These are phyloP conservation scores for Yamadazyma nakazawae DNA, from an alignment of 805 yeast species.

Conservation along the genomic window DNA sequence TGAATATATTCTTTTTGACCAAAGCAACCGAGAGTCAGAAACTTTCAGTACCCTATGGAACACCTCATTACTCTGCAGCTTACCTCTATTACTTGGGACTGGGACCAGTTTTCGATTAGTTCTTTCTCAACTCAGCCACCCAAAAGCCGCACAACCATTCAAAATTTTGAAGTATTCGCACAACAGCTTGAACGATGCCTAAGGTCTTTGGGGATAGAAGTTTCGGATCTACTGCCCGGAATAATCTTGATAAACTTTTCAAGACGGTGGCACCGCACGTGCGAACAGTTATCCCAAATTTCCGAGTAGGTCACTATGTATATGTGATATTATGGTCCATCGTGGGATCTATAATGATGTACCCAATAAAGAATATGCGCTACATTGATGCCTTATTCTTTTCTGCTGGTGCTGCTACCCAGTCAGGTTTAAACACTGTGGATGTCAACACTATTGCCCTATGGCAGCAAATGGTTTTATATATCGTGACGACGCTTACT, in stretches of 20 bases:
- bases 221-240: conserved; percentile 1
- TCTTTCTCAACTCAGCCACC: not conserved
- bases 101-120: too few relatives aligned
- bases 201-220: not conserved
- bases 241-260: not conserved
- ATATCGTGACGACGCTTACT: conserved; percentile 58
- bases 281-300: conserved; percentile 46
- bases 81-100: too few relatives aligned
- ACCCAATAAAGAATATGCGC: conserved; percentile 60
- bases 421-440: conserved; percentile 87
- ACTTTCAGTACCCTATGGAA: too few relatives aligned
- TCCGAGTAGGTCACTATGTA: conserved; percentile 65
- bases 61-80: too few relatives aligned
- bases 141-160: not conserved
- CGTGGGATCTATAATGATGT: conserved; percentile 70
- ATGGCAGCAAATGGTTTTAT: conserved; percentile 79
- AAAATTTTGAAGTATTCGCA: not conserved
- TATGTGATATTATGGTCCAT: conserved; percentile 62
- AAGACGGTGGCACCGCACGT: conserved; percentile 32
- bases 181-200: not conserved
- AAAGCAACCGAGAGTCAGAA: too few relatives aligned
- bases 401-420: conserved; percentile 76
- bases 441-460: conserved; percentile 59
- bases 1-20: too few relatives aligned
- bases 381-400: conserved; percentile 83